Percentiles rank a stretch among this genome's conserved stretches.
Evolutionary conservation across 495 filamentous ascomycete genomes (phyloP).

Genomic region (Hypoxylon crocopeplum): DNA sequence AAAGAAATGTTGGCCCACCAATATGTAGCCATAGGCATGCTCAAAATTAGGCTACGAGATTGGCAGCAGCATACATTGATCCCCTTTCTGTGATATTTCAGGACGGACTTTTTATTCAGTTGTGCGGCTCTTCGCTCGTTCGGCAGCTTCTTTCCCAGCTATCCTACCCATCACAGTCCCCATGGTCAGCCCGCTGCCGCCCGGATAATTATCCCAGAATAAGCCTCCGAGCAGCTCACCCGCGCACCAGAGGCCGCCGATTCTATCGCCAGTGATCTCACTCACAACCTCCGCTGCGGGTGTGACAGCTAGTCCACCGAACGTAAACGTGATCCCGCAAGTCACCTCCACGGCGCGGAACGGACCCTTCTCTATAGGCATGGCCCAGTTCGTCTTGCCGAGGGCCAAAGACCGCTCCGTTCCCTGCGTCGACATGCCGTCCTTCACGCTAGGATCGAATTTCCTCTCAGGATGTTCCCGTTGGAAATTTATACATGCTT

Average conservation of each 20-base stretch:
- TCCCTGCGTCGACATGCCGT: conserved; percentile 64
- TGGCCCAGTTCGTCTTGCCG: conserved; percentile 69
- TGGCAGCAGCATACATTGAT: too few relatives aligned
- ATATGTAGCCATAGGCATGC: too few relatives aligned
- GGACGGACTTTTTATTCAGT: too few relatives aligned
- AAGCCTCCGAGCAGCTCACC: conserved; percentile 71
- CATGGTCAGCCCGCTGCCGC: conserved; percentile 65
- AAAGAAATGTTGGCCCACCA: too few relatives aligned
- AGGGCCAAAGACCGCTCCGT: conserved; percentile 42
- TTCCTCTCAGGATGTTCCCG: conserved; percentile 46
- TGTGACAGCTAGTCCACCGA: conserved; percentile 64
- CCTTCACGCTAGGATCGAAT: conserved; percentile 63
- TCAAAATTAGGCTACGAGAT: too few relatives aligned
- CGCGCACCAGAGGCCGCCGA: conserved; percentile 61
- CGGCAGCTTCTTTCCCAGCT: conserved; percentile 30
- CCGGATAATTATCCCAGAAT: conserved; percentile 70
- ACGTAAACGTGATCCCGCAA: conserved; percentile 70
- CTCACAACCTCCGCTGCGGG: conserved; percentile 56
- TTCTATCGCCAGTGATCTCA: conserved; percentile 45
- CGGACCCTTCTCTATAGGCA: conserved; percentile 59
- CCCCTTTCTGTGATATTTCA: too few relatives aligned
- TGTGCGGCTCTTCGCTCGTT: too few relatives aligned
- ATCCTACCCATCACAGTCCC: conserved; percentile 34
- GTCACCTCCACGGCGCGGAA: conserved; percentile 66
- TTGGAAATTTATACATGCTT: conserved; percentile 50